Evolutionary conservation across 2,329 filamentous ascomycete genomes (phyloP), one percentile per base, ranked within the genome.

Genomic region (Ceratocystis lukuohia): DNA sequence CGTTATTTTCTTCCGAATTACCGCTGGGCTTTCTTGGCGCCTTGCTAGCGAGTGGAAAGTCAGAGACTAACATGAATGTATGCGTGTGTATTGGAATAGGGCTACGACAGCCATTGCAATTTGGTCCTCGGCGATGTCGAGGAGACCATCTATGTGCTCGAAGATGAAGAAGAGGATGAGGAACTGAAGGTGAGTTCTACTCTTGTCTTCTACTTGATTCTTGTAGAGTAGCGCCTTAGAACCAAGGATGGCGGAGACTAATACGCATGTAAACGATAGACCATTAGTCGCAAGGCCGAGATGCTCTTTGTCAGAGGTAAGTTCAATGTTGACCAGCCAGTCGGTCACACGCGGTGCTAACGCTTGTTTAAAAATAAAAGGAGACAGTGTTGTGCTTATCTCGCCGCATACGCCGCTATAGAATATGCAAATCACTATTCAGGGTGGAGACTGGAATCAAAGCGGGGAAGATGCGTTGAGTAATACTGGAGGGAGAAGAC

Each of bases 51-150:
- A 50, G 20, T 2, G 41, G 10, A 15, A 25, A 25, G 50, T 10
- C 22, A 15, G 8, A 3, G 25, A 37, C 45, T 64, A 46, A 64
- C 62, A 64, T 15, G 5, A 7, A 10, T 28, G 10, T 48, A 25
- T 15, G 33, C 22, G 17, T 62, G 41, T n/a, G 33, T 41, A 28
- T 10, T 45, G 30, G 17, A 15, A n/a, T 7, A 99, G 94, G 94
- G 94, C 66, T 99, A 99, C 75, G 94, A 99, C 75, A 96, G 91
- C 73, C 94, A 99, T 76, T 99, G 95, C 82, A 99, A 99, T 74
- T 78, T 99, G 57, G 91, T 99, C 5, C 82, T 99, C 5, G 93
- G 94, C 65, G 94, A 99, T 70, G 94, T 97, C 3, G 91, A 96
- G 74, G 94, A 99, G 80, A 97, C 93, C 5, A 91, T 99, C 71